phyloP scores from a whole-genome alignment of 371 early-diverging fungal species.

The Mucor sp. region DNA sequence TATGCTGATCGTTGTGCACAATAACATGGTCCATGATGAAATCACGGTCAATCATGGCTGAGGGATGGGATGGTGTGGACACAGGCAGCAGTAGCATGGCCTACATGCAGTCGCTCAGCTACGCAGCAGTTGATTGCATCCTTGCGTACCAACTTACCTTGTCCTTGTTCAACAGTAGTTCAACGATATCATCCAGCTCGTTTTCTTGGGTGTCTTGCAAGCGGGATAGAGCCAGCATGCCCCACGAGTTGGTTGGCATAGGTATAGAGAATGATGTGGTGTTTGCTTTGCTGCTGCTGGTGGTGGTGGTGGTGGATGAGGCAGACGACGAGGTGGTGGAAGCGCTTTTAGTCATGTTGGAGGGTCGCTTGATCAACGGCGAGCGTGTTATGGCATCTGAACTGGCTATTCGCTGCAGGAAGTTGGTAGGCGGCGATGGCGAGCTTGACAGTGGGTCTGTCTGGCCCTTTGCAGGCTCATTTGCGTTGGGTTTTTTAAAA shows the following conservation, averaged over 20 bases:
- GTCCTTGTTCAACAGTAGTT: constrained; percentile 26
- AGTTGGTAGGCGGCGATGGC: constrained; percentile 2
- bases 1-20: constrained; percentile 23
- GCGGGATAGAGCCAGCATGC: constrained; percentile 43
- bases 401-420: constrained; percentile 37
- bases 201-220: constrained; percentile 33
- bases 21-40: constrained; percentile 53
- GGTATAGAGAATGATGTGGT: constrained; percentile 43
- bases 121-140: neutral
- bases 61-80: constrained; percentile 47
- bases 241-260: constrained; percentile 54
- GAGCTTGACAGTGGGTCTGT: too few relatives aligned
- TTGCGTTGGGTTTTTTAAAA: constrained; percentile 13
- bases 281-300: neutral
- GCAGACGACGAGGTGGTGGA: neutral
- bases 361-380: neutral
- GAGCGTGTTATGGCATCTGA: constrained; percentile 23
- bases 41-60: constrained; percentile 45
- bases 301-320: neutral
- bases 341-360: neutral
- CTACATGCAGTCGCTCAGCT: constrained; percentile 12
- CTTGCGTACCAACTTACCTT: constrained; percentile 23
- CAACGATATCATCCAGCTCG: constrained; percentile 45
- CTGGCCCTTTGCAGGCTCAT: neutral
- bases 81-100: constrained; percentile 46